Conservation (phyloP, 169 alveolate genomes). For the Perkinsus olseni region DNA sequence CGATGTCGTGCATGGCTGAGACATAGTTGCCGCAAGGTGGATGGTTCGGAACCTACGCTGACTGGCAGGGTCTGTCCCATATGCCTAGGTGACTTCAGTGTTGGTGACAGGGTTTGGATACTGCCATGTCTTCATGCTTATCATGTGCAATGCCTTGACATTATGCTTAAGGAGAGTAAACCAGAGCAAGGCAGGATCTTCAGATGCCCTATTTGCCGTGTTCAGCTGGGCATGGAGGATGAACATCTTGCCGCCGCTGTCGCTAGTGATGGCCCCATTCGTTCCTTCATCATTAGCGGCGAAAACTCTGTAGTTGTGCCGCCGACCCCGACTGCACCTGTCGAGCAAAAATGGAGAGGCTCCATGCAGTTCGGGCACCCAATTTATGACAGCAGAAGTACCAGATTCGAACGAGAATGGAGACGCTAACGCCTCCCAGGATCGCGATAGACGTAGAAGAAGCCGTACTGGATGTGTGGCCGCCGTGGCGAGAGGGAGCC, state of each 20-base stretch:
- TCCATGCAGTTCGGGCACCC: no score
- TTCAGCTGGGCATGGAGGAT: background rate
- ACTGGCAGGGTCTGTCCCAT: slow-evolving; percentile 1
- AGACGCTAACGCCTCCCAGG: background rate
- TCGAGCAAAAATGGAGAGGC: no score
- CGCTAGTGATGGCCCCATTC: no score
- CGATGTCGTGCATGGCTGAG: background rate
- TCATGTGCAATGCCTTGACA: background rate
- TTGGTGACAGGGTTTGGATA: background rate
- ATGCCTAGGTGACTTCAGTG: background rate
- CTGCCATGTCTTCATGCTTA: background rate
- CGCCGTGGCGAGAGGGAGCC: background rate
- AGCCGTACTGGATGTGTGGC: background rate
- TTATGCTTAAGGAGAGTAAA: background rate
- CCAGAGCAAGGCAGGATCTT: background rate
- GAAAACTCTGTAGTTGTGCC: background rate
- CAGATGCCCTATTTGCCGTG: background rate
- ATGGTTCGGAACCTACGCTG: background rate
- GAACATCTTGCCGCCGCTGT: background rate
- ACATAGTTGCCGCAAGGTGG: background rate
- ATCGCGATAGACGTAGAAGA: background rate
- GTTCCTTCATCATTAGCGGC: background rate
- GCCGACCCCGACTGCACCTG: no score
- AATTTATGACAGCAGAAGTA: background rate
- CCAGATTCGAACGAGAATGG: background rate